Evolutionary conservation across 1,139 yeast species (phyloP).

Genomic region (Blastobotrys elegans): DNA sequence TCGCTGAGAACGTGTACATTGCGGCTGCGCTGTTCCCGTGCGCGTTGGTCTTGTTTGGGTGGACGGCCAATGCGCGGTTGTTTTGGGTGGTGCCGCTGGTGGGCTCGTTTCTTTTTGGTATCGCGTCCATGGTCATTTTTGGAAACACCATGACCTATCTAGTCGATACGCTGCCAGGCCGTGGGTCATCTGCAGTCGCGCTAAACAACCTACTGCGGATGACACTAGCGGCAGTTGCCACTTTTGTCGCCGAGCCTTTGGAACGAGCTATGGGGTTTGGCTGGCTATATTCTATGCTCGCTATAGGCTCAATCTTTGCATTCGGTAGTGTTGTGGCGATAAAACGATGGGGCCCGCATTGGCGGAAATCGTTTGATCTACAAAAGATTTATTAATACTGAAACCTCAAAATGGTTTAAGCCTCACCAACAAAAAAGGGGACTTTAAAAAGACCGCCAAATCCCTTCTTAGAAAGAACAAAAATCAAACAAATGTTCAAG

Average conservation of each 20-base stretch:
- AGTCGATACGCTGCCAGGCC: conserved; percentile 81
- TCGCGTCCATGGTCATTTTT: conserved; percentile 78
- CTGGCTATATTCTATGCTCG: conserved; percentile 59
- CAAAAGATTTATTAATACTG: conserved; percentile 36
- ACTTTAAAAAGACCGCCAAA: too few species aligned
- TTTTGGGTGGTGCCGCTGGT: conserved; percentile 73
- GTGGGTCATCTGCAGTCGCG: conserved; percentile 88
- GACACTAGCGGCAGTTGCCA: conserved; percentile 68
- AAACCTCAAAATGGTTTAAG: too few species aligned
- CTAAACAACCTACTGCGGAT: conserved; percentile 71
- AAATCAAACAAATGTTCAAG: conserved; percentile 10
- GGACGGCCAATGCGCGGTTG: conserved; percentile 63
- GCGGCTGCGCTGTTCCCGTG: conserved; percentile 62
- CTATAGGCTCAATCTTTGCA: conserved; percentile 44
- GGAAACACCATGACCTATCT: conserved; percentile 78
- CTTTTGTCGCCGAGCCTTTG: conserved; percentile 70
- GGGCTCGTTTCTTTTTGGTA: conserved; percentile 78
- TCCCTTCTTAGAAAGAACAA: not conserved
- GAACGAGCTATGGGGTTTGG: conserved; percentile 61
- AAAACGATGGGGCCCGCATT: conserved; percentile 53
- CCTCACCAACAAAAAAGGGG: too few species aligned
- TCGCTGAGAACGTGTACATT: conserved; percentile 65
- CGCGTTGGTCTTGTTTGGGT: conserved; percentile 70
- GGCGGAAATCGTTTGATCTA: conserved; percentile 64
- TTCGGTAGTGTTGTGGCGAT: conserved; percentile 44